Conservation (phyloP, 2,329 filamentous ascomycete genomes). For the Aspergillus cejpii region DNA sequence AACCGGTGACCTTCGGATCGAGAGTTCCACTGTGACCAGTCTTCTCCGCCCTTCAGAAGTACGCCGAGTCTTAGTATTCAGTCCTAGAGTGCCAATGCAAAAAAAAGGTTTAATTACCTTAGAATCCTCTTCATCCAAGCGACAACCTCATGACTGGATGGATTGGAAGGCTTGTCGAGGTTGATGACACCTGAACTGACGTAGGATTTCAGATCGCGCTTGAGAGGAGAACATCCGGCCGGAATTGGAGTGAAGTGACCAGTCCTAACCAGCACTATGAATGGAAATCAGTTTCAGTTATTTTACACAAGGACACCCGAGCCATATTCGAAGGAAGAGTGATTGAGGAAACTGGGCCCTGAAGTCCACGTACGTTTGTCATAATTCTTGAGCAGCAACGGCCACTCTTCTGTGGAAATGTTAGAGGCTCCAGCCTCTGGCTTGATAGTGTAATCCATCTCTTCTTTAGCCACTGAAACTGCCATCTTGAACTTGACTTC, state of each 20-base stretch:
- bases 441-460: slow-evolving; percentile 82
- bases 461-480: slow-evolving; percentile 50
- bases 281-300: slow-evolving; percentile 12
- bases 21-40: slow-evolving; percentile 97
- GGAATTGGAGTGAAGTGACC: slow-evolving; percentile 97
- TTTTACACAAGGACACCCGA: slow-evolving; percentile 2
- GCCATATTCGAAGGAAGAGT: slow-evolving; percentile 3
- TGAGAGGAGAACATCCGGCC: slow-evolving; percentile 81
- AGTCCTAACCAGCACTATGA: slow-evolving; percentile 77
- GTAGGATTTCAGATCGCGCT: slow-evolving; percentile 94
- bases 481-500: slow-evolving; percentile 28
- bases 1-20: slow-evolving; percentile 95
- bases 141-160: slow-evolving; percentile 96
- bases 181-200: slow-evolving; percentile 97
- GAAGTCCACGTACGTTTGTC: slow-evolving; percentile 64
- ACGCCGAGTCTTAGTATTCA: slow-evolving; percentile 15
- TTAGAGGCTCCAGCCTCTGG: slow-evolving; percentile 72
- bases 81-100: not conserved
- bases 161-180: slow-evolving; percentile 95
- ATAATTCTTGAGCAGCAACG: slow-evolving; percentile 92
- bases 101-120: slow-evolving; percentile 48
- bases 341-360: slow-evolving; percentile 7
- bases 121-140: slow-evolving; percentile 99
- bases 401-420: slow-evolving; percentile 84
- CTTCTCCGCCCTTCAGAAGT: slow-evolving; percentile 68